Evolutionary conservation across 2,329 filamentous ascomycete genomes (phyloP).

Genomic region (Penicillium sclerotiorum): DNA sequence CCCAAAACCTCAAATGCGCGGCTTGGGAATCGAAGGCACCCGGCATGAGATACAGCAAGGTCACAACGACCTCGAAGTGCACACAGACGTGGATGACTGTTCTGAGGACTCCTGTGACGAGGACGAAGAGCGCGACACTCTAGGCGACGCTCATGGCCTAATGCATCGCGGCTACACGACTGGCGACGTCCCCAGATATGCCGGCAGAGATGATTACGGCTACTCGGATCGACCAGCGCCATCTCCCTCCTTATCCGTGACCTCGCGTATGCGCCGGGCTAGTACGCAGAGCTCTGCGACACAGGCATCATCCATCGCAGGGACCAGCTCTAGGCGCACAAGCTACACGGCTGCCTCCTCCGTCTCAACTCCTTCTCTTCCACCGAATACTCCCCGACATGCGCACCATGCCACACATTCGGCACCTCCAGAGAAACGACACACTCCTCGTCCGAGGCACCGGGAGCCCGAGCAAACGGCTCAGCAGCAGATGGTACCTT

Average conservation of each 20-base stretch:
- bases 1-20: conserved; percentile 3
- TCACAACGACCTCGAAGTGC: not conserved
- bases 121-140: conserved; percentile 22
- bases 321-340: conserved; percentile 35
- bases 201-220: conserved; percentile 17
- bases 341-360: conserved; percentile 35
- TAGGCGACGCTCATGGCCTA: conserved; percentile 11
- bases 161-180: conserved; percentile 8
- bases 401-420: conserved; percentile 14
- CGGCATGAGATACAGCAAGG: not conserved
- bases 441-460: conserved; percentile 18
- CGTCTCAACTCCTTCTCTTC: conserved; percentile 29
- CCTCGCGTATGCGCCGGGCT: conserved; percentile 40
- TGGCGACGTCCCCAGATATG: conserved; percentile 7
- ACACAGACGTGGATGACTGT: not conserved
- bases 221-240: conserved; percentile 30
- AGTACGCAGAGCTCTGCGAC: conserved; percentile 36
- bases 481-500: conserved; percentile 38
- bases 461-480: conserved; percentile 23
- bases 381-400: conserved; percentile 30
- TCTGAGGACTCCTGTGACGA: conserved; percentile 29
- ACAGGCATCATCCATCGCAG: conserved; percentile 27
- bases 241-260: conserved; percentile 41
- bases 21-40: conserved; percentile 18
- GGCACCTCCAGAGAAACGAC: conserved; percentile 27